Base-by-base conservation (phyloP, 2,329 filamentous ascomycete genomes). In the Endocalyx cinctus region DNA sequence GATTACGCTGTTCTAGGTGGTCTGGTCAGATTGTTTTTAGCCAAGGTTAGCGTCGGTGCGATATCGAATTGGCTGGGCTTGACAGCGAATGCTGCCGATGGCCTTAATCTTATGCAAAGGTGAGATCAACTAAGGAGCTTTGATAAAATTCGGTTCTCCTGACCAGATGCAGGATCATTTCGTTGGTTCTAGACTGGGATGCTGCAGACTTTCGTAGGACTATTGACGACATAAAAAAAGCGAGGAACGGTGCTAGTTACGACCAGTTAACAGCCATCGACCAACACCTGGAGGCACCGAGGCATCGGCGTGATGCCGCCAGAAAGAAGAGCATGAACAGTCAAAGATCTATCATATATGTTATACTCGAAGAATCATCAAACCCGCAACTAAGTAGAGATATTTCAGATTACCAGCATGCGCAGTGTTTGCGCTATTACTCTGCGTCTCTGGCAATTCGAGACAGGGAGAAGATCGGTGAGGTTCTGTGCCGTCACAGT, bases 41-140 rank as follows among this genome's bases (percentile, higher is more conserved):
- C 84, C n/a, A 92, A 92, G 60, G 64, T 88, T 36, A 84, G 82
- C 44, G 67, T 90, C 5, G 79, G 77, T 2, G 78, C 78, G 6
- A 61, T 90, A 31, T 87, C 85, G 5, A 89, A 88, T 54, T 90
- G 82, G 82, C 72, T 89, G 10, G 84, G 86, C 0, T 55, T 87
- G 25, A 88, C 82, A 1, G 73, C 75, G 29, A 77, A 77, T 29
- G 74, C 80, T 1, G 78, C 87, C 41, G 83, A 88, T 45, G 85
- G 85, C 29, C 86, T 87, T 82, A 92, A 89, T 52, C 57, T 90
- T 7, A 57, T 92, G 44, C 85, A 90, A 57, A 64, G 63, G 66
- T 69, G 45, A 31, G 46, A 32, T 12, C 4, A 17, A 8, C 11
- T 13, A 7, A 12, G 18, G 10, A 23, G 15, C 15, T 7, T 17